Evolutionary conservation across 139 green algal species (phyloP).

Genomic region (Astrephomene gubernaculifera): DNA sequence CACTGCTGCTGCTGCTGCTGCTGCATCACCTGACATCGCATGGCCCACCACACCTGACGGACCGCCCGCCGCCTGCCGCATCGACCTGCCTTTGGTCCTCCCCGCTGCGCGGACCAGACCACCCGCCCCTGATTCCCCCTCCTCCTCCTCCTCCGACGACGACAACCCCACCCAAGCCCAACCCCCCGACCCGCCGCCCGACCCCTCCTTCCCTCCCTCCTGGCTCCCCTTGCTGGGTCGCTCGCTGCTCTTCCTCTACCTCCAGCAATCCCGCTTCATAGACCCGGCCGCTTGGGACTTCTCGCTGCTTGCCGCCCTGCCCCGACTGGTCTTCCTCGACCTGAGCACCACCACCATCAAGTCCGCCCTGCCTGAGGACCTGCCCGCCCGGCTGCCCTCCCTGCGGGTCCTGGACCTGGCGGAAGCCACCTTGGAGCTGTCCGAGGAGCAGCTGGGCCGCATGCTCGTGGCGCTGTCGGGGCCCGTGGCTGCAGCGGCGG

Average conservation of each 20-base stretch:
- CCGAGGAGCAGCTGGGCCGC: background rate
- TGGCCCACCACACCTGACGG: background rate
- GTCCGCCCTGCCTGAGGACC: background rate
- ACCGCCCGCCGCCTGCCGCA: background rate
- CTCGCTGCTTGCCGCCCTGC: background rate
- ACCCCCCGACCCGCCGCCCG: background rate
- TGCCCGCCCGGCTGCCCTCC: background rate
- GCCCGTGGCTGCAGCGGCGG: background rate
- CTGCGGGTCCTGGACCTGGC: background rate
- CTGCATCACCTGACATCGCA: background rate
- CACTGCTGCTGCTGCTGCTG: background rate
- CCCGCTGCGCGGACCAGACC: background rate
- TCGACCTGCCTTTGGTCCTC: background rate
- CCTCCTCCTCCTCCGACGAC: too few relatives aligned
- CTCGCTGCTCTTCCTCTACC: constrained; percentile 8
- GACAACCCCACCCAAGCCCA: background rate
- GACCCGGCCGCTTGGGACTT: constrained; percentile 4
- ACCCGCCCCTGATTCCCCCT: too few relatives aligned
- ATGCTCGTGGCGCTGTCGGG: background rate
- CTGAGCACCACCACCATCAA: background rate
- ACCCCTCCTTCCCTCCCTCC: background rate
- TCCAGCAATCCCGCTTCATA: background rate
- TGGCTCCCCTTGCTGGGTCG: background rate
- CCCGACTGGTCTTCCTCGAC: background rate
- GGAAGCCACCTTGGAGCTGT: background rate